These are phyloP conservation scores for Calcarisporium arbuscula DNA, from an alignment of 2,329 filamentous ascomycete genomes.

Conservation along the genomic window DNA sequence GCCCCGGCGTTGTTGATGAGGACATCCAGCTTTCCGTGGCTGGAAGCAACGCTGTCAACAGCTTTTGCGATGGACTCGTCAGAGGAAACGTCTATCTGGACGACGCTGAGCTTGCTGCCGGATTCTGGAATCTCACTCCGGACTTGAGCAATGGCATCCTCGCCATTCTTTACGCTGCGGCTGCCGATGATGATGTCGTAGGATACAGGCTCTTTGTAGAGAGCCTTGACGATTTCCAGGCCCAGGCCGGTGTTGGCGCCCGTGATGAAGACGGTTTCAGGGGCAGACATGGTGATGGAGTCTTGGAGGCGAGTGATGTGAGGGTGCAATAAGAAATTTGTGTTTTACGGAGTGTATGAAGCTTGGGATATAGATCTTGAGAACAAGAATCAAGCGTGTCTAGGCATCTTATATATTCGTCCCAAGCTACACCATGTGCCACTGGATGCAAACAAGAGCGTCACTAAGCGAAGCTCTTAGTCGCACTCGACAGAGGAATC, in stretches of 20 bases:
- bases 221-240: conserved; percentile 48
- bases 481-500: no score
- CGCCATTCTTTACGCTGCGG: conserved; percentile 43
- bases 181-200: conserved; percentile 53
- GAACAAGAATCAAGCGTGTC: no score
- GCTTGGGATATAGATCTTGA: no score
- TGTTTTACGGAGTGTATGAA: no score
- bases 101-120: conserved; percentile 33
- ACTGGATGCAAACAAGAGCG: no score
- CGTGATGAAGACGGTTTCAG: conserved; percentile 48
- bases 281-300: conserved; percentile 14
- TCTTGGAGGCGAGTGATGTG: no score
- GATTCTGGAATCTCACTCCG: conserved; percentile 32
- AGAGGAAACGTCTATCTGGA: conserved; percentile 49
- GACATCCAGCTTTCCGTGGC: conserved; percentile 40
- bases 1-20: conserved; percentile 53
- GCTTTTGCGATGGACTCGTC: conserved; percentile 46
- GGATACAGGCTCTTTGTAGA: conserved; percentile 37
- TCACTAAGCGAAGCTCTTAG: no score
- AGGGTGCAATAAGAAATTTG: no score
- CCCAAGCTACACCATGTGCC: no score
- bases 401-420: no score
- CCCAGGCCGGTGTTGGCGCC: conserved; percentile 58
- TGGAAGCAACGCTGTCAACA: conserved; percentile 33
- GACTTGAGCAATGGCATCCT: conserved; percentile 37